Conservation (phyloP, 1,284 basidiomycete genomes). For the Ceratobasidium sp. region DNA sequence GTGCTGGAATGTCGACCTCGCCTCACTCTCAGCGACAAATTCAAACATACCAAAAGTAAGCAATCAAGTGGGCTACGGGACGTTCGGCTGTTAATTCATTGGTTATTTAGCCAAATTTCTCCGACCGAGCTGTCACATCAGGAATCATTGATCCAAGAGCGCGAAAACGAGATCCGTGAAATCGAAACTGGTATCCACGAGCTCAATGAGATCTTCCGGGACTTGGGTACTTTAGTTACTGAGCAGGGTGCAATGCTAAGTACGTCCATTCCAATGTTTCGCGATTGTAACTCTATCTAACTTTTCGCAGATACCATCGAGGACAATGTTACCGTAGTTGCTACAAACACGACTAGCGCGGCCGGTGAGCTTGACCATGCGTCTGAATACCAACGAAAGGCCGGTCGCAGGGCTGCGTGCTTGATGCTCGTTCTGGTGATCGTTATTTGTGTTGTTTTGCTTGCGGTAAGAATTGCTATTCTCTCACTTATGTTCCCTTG, state of each 20-base stretch:
- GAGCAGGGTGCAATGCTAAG: conserved; percentile 97
- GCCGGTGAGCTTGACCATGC: conserved; percentile 91
- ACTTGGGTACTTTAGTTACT: conserved; percentile 93
- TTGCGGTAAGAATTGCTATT: conserved; percentile 76
- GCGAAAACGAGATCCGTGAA: conserved; percentile 94
- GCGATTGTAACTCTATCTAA: conserved; percentile 1
- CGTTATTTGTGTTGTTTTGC: conserved; percentile 89
- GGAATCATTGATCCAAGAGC: conserved; percentile 94
- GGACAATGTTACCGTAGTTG: conserved; percentile 90
- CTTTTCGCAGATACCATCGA: conserved; percentile 89
- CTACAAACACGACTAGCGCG: conserved; percentile 86
- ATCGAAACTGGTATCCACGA: conserved; percentile 99
- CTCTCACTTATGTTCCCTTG: conserved; percentile 43
- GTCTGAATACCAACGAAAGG: conserved; percentile 94
- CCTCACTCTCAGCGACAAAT: conserved; percentile 69
- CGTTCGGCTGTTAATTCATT: neutral
- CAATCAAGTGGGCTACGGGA: neutral
- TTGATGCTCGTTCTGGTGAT: conserved; percentile 89
- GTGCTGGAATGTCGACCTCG: conserved; percentile 22
- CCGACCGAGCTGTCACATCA: conserved; percentile 96
- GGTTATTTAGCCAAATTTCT: conserved; percentile 62
- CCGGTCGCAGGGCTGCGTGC: conserved; percentile 90
- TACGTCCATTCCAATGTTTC: conserved; percentile 59
- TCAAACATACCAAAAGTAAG: conserved; percentile 56
- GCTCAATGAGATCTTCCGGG: conserved; percentile 96